phyloP scores from a whole-genome alignment of 2,329 filamentous ascomycete genomes.

The Hypomyces rosellus region DNA sequence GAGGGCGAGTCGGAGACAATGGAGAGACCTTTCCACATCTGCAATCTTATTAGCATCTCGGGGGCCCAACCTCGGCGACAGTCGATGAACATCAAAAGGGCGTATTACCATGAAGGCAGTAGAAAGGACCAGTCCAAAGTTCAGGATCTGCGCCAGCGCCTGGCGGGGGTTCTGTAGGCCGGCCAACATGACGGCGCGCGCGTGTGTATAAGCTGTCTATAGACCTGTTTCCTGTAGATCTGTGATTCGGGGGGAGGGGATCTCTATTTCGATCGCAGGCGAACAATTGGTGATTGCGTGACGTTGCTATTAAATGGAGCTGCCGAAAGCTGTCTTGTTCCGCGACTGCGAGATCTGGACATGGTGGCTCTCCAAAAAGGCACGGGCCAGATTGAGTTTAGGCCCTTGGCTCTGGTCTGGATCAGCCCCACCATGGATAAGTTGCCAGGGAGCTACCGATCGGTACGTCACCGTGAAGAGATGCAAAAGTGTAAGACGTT shows the following conservation, averaged over 20 bases:
- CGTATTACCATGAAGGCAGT: conserved; percentile 76
- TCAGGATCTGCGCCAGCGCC: conserved; percentile 73
- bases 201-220: background rate
- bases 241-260: background rate
- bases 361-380: conserved; percentile 21
- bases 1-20: conserved; percentile 68
- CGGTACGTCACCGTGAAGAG: too few relatives aligned
- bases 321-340: background rate
- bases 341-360: conserved; percentile 17
- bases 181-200: conserved; percentile 52
- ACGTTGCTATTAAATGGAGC: background rate
- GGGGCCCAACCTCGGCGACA: too few relatives aligned
- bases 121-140: conserved; percentile 84
- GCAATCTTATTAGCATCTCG: conserved; percentile 14
- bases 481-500: background rate
- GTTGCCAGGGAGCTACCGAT: too few relatives aligned
- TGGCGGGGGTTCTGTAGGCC: conserved; percentile 71
- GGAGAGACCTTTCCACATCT: conserved; percentile 85
- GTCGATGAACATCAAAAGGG: background rate
- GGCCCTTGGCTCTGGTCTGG: background rate
- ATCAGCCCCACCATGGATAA: too few relatives aligned
- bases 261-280: background rate
- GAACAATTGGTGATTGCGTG: background rate
- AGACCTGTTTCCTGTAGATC: background rate
- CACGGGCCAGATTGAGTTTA: conserved; percentile 12